Evolutionary conservation across 768 basidiomycete species (phyloP), one percentile per base, ranked within the genome.

Genomic region (Phylloporus sp.): DNA sequence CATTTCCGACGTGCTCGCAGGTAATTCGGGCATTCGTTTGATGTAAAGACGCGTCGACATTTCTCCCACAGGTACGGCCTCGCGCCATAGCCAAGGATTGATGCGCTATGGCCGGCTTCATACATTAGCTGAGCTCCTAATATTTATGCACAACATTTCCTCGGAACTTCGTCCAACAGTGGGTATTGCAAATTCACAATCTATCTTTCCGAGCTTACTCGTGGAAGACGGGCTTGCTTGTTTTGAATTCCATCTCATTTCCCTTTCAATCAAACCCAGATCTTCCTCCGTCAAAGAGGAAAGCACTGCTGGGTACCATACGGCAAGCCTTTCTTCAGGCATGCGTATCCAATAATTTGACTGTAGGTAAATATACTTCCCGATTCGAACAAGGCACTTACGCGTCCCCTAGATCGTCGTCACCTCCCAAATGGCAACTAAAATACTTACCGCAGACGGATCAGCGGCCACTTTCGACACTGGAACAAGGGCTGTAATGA

Each of bases 361-460:
- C 82, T 20, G 85, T 85, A 59, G 50, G 68, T 53, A 38, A 45
- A 45, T 40, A 31, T 47, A 8, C 29, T 47, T 45, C 13, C 16
- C 27, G 41, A 23, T 50, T 47, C 28, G 40, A 32, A 41, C 16
- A 48, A 42, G 40, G 26, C 31, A 28, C 48, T 54, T 57, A 41
- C 48, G 56, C 47, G 26, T 28, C 24, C 28, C 42, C 48, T 46
- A 81, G 80, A 69, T 80, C 41, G 73, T 87, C 41, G 71, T 77
- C 29, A 87, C 85, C 3, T 82, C 82, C 22, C 86, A 90, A 62
- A 72, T 90, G 56, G 76, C 84, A 13, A 88, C 84, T 0, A 89
- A 84, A 61, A 69, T 87, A 57, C 65, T 87, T 29, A 78, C 80
- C 52, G 70, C 76, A 2, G 84, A 88, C 57, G 88, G 88, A 46